phyloP scores from a whole-genome alignment of 1,284 basidiomycete species.

The Rugosomyces carneus region DNA sequence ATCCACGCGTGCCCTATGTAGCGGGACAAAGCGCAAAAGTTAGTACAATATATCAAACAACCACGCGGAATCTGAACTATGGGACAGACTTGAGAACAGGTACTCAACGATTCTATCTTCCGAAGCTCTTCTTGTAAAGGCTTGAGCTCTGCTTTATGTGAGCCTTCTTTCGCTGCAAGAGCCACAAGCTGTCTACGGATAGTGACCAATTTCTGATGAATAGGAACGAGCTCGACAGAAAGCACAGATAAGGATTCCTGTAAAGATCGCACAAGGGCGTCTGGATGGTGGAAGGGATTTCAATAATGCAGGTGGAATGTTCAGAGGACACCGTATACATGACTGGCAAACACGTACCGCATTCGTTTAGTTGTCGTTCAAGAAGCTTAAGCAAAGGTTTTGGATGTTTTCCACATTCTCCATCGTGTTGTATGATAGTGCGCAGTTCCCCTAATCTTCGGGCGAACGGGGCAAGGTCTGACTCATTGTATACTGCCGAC shows the following conservation, averaged over 20 bases:
- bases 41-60: conserved; percentile 11
- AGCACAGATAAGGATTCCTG: conserved; percentile 83
- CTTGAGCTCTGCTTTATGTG: conserved; percentile 85
- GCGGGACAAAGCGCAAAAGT: conserved; percentile 13
- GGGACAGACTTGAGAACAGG: conserved; percentile 28
- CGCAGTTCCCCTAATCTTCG: conserved; percentile 75
- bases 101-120: conserved; percentile 90
- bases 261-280: conserved; percentile 69
- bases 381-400: conserved; percentile 87
- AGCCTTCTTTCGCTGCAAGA: conserved; percentile 81
- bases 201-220: conserved; percentile 85
- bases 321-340: not conserved
- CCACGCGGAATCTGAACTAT: conserved; percentile 20
- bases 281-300: conserved; percentile 32
- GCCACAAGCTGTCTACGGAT: conserved; percentile 87
- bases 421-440: conserved; percentile 78
- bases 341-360: conserved; percentile 55
- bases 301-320: conserved; percentile 1
- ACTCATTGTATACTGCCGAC: conserved; percentile 87
- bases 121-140: conserved; percentile 89
- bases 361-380: conserved; percentile 86
- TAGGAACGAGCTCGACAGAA: conserved; percentile 81
- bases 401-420: conserved; percentile 78
- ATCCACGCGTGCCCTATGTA: conserved; percentile 80
- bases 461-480: conserved; percentile 82